Conservation (phyloP, 345 rosid genomes). For the Brassica juncea region DNA sequence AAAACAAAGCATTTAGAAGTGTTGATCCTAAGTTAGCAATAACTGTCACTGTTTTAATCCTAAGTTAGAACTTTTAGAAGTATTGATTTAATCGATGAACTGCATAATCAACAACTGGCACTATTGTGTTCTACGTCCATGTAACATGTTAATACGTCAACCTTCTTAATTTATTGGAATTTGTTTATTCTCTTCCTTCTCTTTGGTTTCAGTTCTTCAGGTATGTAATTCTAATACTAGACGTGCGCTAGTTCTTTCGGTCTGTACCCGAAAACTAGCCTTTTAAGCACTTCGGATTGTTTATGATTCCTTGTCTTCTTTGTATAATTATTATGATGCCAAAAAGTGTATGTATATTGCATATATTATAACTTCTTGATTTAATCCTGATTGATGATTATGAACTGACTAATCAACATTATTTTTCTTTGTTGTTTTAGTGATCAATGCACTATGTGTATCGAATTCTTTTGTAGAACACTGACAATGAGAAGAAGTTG, state of each 20-base stretch:
- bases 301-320: not conserved
- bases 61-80: no score
- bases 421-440: not conserved
- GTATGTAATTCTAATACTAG: not conserved
- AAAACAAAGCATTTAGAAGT: no score
- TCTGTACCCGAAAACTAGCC: not conserved
- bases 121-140: no score
- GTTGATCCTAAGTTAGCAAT: no score
- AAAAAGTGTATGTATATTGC: not conserved
- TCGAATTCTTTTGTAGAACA: not conserved
- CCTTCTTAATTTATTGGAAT: no score
- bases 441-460: not conserved
- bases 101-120: no score
- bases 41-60: no score
- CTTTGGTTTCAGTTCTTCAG: no score
- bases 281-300: not conserved
- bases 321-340: not conserved
- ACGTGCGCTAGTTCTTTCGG: not conserved
- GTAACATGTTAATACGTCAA: no score
- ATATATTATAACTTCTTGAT: not conserved
- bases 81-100: no score
- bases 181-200: no score
- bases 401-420: not conserved
- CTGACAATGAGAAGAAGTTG: conserved; percentile 25
- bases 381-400: not conserved